Base-by-base conservation (phyloP, 805 yeast genomes). In the Candida dajiaensis region DNA sequence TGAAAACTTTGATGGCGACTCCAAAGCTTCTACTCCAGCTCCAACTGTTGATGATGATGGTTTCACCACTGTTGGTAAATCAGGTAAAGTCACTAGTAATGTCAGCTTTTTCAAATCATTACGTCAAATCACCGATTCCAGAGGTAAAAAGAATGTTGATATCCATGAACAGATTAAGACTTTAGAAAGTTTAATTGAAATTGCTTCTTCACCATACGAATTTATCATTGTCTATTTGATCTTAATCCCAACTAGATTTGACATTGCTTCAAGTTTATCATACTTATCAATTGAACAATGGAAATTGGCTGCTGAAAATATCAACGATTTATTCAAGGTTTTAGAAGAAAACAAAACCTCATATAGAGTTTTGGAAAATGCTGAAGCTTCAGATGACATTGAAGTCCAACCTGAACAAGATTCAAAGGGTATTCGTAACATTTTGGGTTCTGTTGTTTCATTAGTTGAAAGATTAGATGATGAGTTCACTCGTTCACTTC, bases 131-230 rank as follows among this genome's bases (percentile, higher is more conserved):
- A 71, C 85, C 50, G 98, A 94, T 67, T 76, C 89, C 42, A 83
- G 99, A 71, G 99, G 99, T 73, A 90, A 90, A 75, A 92, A 88
- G 74, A 89, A 88, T 65, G 85, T 89, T 52, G 96, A 92, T 66
- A 80, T 83, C 53, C 66, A 64, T 52, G 95, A 87, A 66, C 96
- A 92, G 67, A 79, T 89, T 53, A 69, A 71, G 46, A 72, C 76
- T 40, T 73, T 94, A 61, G 96, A 86, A 69, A 73, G 72, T 41
- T 71, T 87, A 51, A 56, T 76, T 42, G 56, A 59, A 19, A 58
- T 68, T 11, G 73, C 83, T 46, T 71, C 78, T 11, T 61, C 72
- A 22, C 77, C 88, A 25, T 94, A 86, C 67, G 95, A 94, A 71
- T 72, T 73, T 53, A 87, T 94, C 56, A 72, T 84, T 37, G 77